Evolutionary conservation across 208 protist species (phyloP), one percentile per base, ranked within the genome.

Genomic region (Herpetomonas samuelpessoai): DNA sequence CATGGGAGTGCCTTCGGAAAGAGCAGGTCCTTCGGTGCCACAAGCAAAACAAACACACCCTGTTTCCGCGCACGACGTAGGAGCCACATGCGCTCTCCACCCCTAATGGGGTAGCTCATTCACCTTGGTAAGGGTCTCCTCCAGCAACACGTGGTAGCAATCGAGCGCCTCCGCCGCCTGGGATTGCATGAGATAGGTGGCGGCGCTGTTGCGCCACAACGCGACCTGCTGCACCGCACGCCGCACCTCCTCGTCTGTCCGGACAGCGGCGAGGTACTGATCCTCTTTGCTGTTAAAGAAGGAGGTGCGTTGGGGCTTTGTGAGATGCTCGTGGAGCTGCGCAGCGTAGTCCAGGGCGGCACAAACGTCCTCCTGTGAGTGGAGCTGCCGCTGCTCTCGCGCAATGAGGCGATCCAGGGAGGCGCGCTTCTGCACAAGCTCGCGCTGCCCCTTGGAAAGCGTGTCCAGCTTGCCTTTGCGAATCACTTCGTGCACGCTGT

Each of bases 111-210:
- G 56, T 16, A 65, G 39, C 21, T 31, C 53, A 57, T 81, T 64
- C 31, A 80, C 70, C 16, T 72, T 67, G 10, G 79, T 89, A 0
- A 94, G 65, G 2, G 85, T 85, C 50, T 90, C 78, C 1, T 79
- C 74, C 7, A 95, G 58, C 2, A 95, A 57, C 2, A 88, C 7
- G 19, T 86, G 70, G 60, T 95, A 92, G 46, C 75, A 68, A 18
- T 63, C 56, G 12, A 95, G 59, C 41, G 76, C 83, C 18, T 89
- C 80, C 39, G 80, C 66, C 0, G 85, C 77, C 57, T 95, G 88
- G 22, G 77, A 62, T 31, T 76, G 53, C 28, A 88, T 66, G 0
- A 95, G 61, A 25, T 85, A 91, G 2, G 74, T 59, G 0, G 75
- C 73, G 38, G 85, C 74, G 18, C 74, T 57, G 27, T 78, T 62